These are phyloP conservation scores for Tylopilus rubrobrunneus DNA, from an alignment of 768 basidiomycete species.

Conservation along the genomic window DNA sequence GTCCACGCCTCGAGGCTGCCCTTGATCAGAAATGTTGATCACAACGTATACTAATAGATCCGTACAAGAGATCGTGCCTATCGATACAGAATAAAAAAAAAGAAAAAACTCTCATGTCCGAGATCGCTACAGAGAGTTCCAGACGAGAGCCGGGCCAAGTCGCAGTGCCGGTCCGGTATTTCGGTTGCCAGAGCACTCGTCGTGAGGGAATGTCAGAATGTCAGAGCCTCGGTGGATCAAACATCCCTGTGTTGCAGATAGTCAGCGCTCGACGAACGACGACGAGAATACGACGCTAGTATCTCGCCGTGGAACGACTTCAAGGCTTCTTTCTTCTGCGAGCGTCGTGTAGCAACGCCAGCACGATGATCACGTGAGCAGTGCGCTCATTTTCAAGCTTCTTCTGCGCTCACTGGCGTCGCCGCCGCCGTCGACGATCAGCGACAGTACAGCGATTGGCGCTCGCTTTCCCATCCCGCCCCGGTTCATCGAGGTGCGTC, in stretches of 20 bases:
- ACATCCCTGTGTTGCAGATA: neutral
- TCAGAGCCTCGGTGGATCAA: neutral
- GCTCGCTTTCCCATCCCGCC: neutral
- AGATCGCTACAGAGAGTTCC: neutral
- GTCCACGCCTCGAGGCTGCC: conserved; percentile 23
- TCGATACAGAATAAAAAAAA: neutral
- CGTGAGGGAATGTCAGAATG: conserved; percentile 5
- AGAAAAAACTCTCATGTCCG: neutral
- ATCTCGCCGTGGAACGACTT: no score
- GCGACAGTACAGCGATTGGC: conserved; percentile 2
- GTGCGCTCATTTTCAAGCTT: conserved; percentile 13
- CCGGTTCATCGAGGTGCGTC: conserved; percentile 2
- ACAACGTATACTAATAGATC: neutral
- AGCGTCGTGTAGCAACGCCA: conserved; percentile 3
- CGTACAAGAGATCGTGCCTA: neutral
- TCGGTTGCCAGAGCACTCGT: conserved; percentile 19
- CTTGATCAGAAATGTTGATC: neutral
- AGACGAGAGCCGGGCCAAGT: neutral
- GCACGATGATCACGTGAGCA: conserved; percentile 17
- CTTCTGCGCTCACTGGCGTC: neutral
- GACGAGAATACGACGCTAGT: neutral
- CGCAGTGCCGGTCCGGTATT: neutral
- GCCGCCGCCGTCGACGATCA: conserved; percentile 9
- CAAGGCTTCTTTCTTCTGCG: neutral
- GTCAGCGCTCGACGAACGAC: neutral